These are phyloP conservation scores for Arctium minus DNA, from an alignment of 129 eudicot species.

Conservation along the genomic window DNA sequence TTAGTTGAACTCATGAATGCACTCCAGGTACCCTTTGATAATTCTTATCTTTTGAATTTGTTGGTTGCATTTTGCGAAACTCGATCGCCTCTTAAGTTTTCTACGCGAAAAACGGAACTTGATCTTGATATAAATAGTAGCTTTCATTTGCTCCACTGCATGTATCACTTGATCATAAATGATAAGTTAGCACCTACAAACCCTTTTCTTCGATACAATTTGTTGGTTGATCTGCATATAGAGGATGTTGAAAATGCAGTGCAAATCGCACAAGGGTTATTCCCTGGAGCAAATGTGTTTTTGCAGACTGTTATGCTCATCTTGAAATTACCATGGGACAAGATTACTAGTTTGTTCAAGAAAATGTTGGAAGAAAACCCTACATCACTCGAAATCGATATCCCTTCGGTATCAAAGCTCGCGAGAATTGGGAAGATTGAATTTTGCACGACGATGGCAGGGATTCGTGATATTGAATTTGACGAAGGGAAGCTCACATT, in stretches of 20 bases:
- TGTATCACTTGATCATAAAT: conserved; percentile 22
- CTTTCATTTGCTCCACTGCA: conserved; percentile 25
- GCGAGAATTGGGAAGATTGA: conserved; percentile 19
- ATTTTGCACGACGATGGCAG: conserved; percentile 9
- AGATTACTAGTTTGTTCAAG: conserved; percentile 7
- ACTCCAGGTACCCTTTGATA: not conserved
- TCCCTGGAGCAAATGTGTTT: conserved; percentile 4
- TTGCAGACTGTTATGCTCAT: conserved; percentile 6
- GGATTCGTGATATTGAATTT: conserved; percentile 26
- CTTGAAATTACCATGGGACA: conserved; percentile 25
- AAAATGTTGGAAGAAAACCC: conserved; percentile 5
- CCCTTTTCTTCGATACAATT: not conserved
- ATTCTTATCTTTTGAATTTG: not conserved
- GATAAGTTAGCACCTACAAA: conserved; percentile 5
- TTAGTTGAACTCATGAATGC: conserved; percentile 16
- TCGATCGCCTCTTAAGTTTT: conserved; percentile 29
- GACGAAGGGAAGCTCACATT: conserved; percentile 13
- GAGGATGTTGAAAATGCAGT: conserved; percentile 7
- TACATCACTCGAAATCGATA: conserved; percentile 1
- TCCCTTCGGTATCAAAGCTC: conserved; percentile 26
- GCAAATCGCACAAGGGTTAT: conserved; percentile 13
- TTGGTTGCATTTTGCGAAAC: conserved; percentile 20
- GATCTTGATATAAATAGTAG: not conserved
- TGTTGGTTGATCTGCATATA: not conserved
- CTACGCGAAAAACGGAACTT: not conserved